A percentile compares a stretch with the other conserved stretches of the same genome.
phyloP scores from a whole-genome alignment of 345 rosid species.

The Arabis alpina region DNA sequence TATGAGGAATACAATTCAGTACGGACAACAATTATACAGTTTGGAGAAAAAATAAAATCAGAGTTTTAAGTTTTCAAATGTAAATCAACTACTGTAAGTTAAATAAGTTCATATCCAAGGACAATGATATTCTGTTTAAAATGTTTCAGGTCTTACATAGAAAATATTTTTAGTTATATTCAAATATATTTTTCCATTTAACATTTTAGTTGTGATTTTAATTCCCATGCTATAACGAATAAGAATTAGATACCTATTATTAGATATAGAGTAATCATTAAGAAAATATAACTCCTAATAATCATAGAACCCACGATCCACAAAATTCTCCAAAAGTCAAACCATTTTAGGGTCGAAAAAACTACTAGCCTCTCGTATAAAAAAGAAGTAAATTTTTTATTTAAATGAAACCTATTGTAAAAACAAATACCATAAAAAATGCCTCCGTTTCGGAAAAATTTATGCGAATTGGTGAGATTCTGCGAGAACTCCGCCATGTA shows the following conservation, averaged over 20 bases:
- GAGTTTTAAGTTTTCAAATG: neutral
- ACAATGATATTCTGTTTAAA: neutral
- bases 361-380: slow-evolving; percentile 10
- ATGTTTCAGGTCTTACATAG: slow-evolving; percentile 6
- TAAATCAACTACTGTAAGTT: too few species aligned
- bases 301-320: slow-evolving; percentile 25
- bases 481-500: slow-evolving; percentile 27
- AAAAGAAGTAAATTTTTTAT: neutral
- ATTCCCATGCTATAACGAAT: neutral
- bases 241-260: neutral
- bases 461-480: slow-evolving; percentile 25
- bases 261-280: too few species aligned
- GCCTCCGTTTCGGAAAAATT: neutral
- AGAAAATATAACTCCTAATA: slow-evolving; percentile 11
- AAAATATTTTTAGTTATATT: neutral
- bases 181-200: neutral
- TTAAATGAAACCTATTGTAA: slow-evolving; percentile 6
- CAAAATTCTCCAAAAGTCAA: slow-evolving; percentile 32
- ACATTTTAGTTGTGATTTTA: neutral
- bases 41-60: neutral
- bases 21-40: neutral
- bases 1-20: neutral
- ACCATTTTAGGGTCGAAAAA: neutral
- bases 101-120: too few species aligned
- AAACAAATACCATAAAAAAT: neutral